Percentiles rank a stretch among this genome's conserved stretches.
These are phyloP conservation scores for Aspergillus amoenus DNA, from an alignment of 2,329 filamentous ascomycete species.

Conservation along the genomic window DNA sequence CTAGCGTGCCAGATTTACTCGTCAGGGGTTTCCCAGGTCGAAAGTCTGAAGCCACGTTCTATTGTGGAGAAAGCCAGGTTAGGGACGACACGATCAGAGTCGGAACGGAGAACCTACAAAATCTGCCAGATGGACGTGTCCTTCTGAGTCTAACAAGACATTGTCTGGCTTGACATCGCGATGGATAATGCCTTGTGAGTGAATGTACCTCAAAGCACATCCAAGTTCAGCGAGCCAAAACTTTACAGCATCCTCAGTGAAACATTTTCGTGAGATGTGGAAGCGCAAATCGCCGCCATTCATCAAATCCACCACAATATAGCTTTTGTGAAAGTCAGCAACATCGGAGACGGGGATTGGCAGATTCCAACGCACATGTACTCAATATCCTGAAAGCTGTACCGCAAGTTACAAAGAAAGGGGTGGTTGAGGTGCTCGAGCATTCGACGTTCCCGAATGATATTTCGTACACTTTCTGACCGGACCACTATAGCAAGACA, in stretches of 20 bases:
- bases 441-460: conserved; percentile 96
- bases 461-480: conserved; percentile 96
- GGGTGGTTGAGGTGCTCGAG: conserved; percentile 96
- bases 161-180: conserved; percentile 92
- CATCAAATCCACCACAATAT: conserved; percentile 97
- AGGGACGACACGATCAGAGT: conserved; percentile 1
- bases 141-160: conserved; percentile 80
- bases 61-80: conserved; percentile 5
- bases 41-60: conserved; percentile 97
- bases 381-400: conserved; percentile 98
- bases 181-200: conserved; percentile 83
- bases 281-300: conserved; percentile 94
- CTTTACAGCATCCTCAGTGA: conserved; percentile 92
- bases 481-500: conserved; percentile 71
- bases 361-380: conserved; percentile 71
- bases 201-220: conserved; percentile 85
- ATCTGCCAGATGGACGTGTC: conserved; percentile 95
- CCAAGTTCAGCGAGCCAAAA: conserved; percentile 97
- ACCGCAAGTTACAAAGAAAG: conserved; percentile 96
- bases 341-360: background rate
- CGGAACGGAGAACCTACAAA: conserved; percentile 65
- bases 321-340: conserved; percentile 50
- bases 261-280: conserved; percentile 96
- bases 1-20: conserved; percentile 94
- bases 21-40: conserved; percentile 77